phyloP scores from a whole-genome alignment of 257 asterid genomes.

The Rubia yunnanensis region DNA sequence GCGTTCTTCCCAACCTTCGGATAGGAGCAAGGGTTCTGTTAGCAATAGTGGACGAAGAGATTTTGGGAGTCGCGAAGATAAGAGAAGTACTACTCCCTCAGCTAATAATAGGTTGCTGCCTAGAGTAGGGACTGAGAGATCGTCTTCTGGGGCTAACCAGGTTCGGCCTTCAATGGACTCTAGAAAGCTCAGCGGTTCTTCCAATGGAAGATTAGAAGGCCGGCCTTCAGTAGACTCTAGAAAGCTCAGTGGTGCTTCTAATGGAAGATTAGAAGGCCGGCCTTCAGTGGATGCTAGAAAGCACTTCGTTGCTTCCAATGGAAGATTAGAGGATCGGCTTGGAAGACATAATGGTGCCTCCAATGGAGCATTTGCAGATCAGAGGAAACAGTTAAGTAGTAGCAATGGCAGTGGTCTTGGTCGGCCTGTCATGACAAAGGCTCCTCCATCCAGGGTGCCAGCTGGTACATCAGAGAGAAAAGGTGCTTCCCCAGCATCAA shows the following conservation, averaged over 20 bases:
- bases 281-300: background rate
- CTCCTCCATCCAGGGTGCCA: slow-evolving; percentile 33
- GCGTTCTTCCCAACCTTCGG: slow-evolving; percentile 29
- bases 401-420: slow-evolving; percentile 71
- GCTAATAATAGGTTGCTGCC: slow-evolving; percentile 31
- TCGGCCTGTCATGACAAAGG: slow-evolving; percentile 49
- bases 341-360: slow-evolving; percentile 33
- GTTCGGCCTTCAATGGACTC: slow-evolving; percentile 23
- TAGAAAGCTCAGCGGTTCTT: slow-evolving; percentile 32
- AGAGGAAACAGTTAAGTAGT: slow-evolving; percentile 40
- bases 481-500: slow-evolving; percentile 26
- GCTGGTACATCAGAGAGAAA: slow-evolving; percentile 33
- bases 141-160: slow-evolving; percentile 21
- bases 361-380: slow-evolving; percentile 28
- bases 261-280: background rate
- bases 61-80: slow-evolving; percentile 31
- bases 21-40: slow-evolving; percentile 32
- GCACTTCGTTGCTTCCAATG: background rate
- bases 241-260: background rate
- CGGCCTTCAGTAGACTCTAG: background rate
- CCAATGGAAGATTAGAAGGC: slow-evolving; percentile 23
- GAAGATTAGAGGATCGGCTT: slow-evolving; percentile 20
- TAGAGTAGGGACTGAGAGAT: slow-evolving; percentile 32
- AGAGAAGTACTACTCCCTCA: slow-evolving; percentile 18
- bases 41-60: slow-evolving; percentile 35